Evolutionary conservation across 2,329 filamentous ascomycete genomes (phyloP).

Genomic region (Neofusicoccum ribis): DNA sequence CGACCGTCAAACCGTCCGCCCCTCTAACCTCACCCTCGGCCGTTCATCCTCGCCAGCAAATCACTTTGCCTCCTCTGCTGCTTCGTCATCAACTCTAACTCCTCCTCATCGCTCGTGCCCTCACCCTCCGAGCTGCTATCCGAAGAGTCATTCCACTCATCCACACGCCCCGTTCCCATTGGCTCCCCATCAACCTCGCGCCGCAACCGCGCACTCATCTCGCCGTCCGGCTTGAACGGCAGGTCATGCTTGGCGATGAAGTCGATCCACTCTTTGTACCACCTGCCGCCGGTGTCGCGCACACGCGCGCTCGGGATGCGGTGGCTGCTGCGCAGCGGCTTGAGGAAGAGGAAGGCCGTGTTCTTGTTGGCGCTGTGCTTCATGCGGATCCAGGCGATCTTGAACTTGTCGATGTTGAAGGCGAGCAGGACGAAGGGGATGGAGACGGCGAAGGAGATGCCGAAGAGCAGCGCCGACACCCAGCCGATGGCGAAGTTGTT

Average conservation of each 20-base stretch:
- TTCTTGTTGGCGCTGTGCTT: conserved; percentile 1
- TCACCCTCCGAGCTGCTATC: not conserved
- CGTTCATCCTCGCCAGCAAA: not conserved
- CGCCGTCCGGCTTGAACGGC: not conserved
- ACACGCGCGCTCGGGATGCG: not conserved
- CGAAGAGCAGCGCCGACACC: conserved; percentile 44
- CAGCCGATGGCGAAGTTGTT: conserved; percentile 39
- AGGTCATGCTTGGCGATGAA: conserved; percentile 4
- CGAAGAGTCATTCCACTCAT: not conserved
- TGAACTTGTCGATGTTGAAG: conserved; percentile 44
- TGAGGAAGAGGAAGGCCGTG: not conserved
- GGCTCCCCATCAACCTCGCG: not conserved
- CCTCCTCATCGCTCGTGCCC: not conserved
- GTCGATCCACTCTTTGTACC: not conserved
- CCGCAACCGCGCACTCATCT: not conserved
- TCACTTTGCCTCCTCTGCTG: not conserved
- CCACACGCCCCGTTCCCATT: not conserved
- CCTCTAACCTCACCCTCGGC: too few relatives aligned
- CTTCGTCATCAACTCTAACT: not conserved
- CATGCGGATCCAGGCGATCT: not conserved
- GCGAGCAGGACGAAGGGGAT: conserved; percentile 52
- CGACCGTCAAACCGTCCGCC: too few relatives aligned
- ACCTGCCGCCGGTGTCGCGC: not conserved
- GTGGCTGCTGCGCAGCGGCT: not conserved
- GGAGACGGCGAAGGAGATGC: conserved; percentile 55